Evolutionary conservation across 345 rosid genomes (phyloP).

Genomic region (Litchi chinensis): DNA sequence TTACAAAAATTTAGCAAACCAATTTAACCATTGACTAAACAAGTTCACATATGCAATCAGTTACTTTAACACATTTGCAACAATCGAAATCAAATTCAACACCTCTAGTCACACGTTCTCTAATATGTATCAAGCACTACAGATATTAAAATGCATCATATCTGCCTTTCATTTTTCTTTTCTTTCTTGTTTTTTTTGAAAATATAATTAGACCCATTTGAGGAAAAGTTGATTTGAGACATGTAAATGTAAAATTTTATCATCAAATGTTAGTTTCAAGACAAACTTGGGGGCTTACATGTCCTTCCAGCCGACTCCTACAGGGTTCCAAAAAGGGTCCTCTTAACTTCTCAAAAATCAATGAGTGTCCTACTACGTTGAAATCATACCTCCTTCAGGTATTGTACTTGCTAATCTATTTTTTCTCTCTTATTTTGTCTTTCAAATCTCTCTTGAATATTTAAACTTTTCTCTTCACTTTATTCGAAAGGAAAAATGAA

Average conservation of each 20-base stretch:
- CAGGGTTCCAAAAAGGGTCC: slow-evolving; percentile 58
- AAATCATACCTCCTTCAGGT: slow-evolving; percentile 98
- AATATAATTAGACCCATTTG: background rate
- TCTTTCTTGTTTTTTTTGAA: background rate
- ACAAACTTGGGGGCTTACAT: slow-evolving; percentile 43
- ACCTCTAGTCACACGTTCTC: too few species aligned
- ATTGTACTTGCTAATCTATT: slow-evolving; percentile 73
- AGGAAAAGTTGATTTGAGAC: background rate
- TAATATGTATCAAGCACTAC: too few species aligned
- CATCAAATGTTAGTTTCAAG: slow-evolving; percentile 22
- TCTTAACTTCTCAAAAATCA: slow-evolving; percentile 67
- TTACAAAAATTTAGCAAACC: too few species aligned
- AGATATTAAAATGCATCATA: background rate
- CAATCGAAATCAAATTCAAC: too few species aligned
- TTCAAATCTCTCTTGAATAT: slow-evolving; percentile 35
- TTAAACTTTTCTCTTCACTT: slow-evolving; percentile 19
- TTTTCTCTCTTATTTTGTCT: slow-evolving; percentile 23
- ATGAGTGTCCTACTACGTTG: slow-evolving; percentile 97
- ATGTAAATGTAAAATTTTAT: slow-evolving; percentile 31
- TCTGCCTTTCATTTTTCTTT: background rate
- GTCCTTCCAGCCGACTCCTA: slow-evolving; percentile 39
- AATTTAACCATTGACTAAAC: too few species aligned
- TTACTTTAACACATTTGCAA: too few species aligned
- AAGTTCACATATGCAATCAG: too few species aligned
- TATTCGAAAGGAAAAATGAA: too few species aligned